Percentiles rank a stretch among this genome's conserved stretches.
Evolutionary conservation across 2,329 filamentous ascomycete species (phyloP).

Genomic region (Furcasterigmium sp.): DNA sequence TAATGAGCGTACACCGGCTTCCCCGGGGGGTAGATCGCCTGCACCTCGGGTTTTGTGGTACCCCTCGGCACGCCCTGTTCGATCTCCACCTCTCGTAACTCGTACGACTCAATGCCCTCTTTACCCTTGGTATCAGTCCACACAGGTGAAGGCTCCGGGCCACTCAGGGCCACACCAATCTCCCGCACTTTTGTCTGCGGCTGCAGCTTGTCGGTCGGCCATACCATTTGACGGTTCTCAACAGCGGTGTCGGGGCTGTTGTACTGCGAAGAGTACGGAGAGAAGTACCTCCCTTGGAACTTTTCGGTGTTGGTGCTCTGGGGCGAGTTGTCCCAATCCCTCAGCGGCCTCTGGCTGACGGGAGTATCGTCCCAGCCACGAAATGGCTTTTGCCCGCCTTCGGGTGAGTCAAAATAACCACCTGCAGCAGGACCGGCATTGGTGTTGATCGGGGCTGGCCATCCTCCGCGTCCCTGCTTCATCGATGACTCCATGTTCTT

Average conservation of each 20-base stretch:
- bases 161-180: constrained; percentile 39
- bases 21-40: constrained; percentile 36
- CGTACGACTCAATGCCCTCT: constrained; percentile 34
- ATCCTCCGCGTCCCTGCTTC: constrained; percentile 30
- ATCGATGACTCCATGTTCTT: constrained; percentile 33
- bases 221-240: constrained; percentile 27
- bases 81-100: constrained; percentile 40
- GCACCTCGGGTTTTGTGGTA: constrained; percentile 4
- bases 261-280: constrained; percentile 55
- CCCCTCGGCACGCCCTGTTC: constrained; percentile 18
- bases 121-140: constrained; percentile 37
- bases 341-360: constrained; percentile 46
- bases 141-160: constrained; percentile 24
- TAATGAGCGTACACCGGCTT: constrained; percentile 18
- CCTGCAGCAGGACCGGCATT: constrained; percentile 12
- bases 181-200: constrained; percentile 20
- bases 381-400: constrained; percentile 23
- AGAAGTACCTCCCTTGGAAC: constrained; percentile 44
- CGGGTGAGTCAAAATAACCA: constrained; percentile 15
- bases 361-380: constrained; percentile 50
- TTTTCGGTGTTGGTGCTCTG: constrained; percentile 35
- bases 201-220: constrained; percentile 24
- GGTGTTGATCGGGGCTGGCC: constrained; percentile 29
- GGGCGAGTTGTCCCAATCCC: constrained; percentile 50
- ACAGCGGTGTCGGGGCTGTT: constrained; percentile 49